Conservation (phyloP, 1,139 yeast genomes). For the Arxiozyma bovina region DNA sequence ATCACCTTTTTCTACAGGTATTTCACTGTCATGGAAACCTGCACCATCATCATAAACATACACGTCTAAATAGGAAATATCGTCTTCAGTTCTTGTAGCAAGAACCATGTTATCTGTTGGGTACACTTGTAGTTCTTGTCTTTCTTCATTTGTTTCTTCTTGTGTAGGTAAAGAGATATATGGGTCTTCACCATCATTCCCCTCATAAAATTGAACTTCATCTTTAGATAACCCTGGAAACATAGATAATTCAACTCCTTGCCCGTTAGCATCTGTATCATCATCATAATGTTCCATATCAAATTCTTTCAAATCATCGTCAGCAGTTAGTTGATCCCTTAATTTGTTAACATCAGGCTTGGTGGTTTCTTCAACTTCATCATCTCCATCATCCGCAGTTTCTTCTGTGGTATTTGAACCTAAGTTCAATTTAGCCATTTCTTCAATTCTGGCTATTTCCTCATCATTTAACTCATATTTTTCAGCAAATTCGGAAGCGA, state of each 20-base stretch:
- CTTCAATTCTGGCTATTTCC: slow-evolving; percentile 84
- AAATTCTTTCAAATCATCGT: slow-evolving; percentile 81
- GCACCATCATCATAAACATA: slow-evolving; percentile 94
- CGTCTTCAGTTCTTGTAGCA: slow-evolving; percentile 95
- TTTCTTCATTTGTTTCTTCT: slow-evolving; percentile 61
- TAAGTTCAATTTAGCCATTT: slow-evolving; percentile 75
- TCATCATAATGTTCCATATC: slow-evolving; percentile 79
- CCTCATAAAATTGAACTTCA: slow-evolving; percentile 47
- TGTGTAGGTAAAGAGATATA: slow-evolving; percentile 62
- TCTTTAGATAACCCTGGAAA: slow-evolving; percentile 62
- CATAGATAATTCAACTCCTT: slow-evolving; percentile 47
- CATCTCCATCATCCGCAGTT: slow-evolving; percentile 18
- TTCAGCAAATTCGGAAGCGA: slow-evolving; percentile 86
- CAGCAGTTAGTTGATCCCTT: slow-evolving; percentile 49
- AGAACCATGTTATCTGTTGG: slow-evolving; percentile 85
- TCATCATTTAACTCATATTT: slow-evolving; percentile 82
- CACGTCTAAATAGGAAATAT: slow-evolving; percentile 82
- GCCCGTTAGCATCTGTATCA: slow-evolving; percentile 34
- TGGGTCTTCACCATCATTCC: slow-evolving; percentile 59
- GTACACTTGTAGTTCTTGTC: slow-evolving; percentile 73
- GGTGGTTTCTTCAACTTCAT: slow-evolving; percentile 22
- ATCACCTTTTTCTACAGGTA: slow-evolving; percentile 54
- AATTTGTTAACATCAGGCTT: slow-evolving; percentile 25
- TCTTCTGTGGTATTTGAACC: slow-evolving; percentile 59
- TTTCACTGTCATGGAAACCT: slow-evolving; percentile 58